Conservation (phyloP, 2,329 filamentous ascomycete genomes). For the Botrytis tulipae region DNA sequence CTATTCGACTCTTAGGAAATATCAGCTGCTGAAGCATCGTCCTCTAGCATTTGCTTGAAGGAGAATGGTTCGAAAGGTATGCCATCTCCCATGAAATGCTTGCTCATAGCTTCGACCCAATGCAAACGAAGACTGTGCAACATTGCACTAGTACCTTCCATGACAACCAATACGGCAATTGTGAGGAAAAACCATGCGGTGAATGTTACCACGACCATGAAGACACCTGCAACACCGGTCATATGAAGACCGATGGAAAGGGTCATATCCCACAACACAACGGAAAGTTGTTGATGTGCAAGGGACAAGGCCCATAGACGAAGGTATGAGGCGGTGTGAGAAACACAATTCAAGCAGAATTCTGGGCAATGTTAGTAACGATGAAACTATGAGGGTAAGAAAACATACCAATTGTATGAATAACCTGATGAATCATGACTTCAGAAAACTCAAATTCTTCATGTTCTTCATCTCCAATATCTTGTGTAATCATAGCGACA, state of each 20-base stretch:
- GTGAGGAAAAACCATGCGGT: conserved; percentile 87
- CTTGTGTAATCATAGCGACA: conserved; percentile 83
- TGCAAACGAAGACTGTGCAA: conserved; percentile 86
- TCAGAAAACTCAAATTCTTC: conserved; percentile 98
- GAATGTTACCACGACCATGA: conserved; percentile 81
- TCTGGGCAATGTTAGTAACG: conserved; percentile 53
- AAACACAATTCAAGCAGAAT: conserved; percentile 99
- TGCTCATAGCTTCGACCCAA: conserved; percentile 97
- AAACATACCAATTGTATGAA: conserved; percentile 89
- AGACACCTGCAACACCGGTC: conserved; percentile 65
- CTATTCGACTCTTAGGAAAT: conserved; percentile 38
- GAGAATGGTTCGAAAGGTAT: conserved; percentile 87
- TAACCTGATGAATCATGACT: conserved; percentile 98
- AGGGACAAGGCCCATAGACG: conserved; percentile 97
- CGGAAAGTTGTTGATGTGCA: conserved; percentile 94
- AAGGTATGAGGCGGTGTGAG: conserved; percentile 96
- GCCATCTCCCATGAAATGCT: conserved; percentile 90
- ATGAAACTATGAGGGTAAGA: background rate
- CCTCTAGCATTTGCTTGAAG: conserved; percentile 80
- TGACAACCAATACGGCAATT: conserved; percentile 78
- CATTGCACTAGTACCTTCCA: conserved; percentile 97
- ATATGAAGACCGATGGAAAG: conserved; percentile 71
- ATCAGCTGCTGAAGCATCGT: conserved; percentile 65
- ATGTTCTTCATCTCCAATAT: conserved; percentile 81
- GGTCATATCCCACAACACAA: conserved; percentile 97